Conservation (phyloP, 768 basidiomycete species). For the Thelephora aurantiotincta region DNA sequence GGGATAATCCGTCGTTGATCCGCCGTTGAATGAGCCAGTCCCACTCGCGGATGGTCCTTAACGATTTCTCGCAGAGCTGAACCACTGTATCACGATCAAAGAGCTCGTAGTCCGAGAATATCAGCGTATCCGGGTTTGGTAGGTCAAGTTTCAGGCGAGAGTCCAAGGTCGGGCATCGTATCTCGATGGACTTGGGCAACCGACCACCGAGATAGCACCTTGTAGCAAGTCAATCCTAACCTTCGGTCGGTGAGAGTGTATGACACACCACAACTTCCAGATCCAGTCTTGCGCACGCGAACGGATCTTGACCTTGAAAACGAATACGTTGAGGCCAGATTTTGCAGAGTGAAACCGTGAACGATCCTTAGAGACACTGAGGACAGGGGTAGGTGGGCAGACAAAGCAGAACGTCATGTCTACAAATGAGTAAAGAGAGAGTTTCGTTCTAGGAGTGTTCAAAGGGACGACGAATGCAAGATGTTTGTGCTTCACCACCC, state of each 20-base stretch:
- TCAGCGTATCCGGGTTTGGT: slow-evolving; percentile 31
- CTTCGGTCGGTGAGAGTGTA: not conserved
- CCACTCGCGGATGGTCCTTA: slow-evolving; percentile 46
- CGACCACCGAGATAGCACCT: slow-evolving; percentile 65
- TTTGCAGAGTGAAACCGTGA: slow-evolving; percentile 34
- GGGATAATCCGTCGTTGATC: slow-evolving; percentile 34
- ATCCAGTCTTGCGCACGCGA: slow-evolving; percentile 79
- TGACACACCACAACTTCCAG: slow-evolving; percentile 66
- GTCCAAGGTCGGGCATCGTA: slow-evolving; percentile 54
- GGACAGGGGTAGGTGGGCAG: slow-evolving; percentile 40
- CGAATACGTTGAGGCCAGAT: slow-evolving; percentile 72
- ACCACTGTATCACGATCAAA: slow-evolving; percentile 54
- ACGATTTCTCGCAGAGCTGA: slow-evolving; percentile 40
- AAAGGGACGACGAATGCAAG: slow-evolving; percentile 73
- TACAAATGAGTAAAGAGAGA: slow-evolving; percentile 81
- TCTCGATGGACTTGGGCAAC: slow-evolving; percentile 54
- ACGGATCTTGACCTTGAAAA: slow-evolving; percentile 71
- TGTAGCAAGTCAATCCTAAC: not conserved
- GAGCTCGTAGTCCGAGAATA: slow-evolving; percentile 25
- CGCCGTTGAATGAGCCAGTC: slow-evolving; percentile 41
- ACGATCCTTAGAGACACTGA: slow-evolving; percentile 26
- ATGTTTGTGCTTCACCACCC: slow-evolving; percentile 56
- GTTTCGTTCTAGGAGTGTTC: slow-evolving; percentile 37
- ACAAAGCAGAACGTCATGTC: slow-evolving; percentile 74
- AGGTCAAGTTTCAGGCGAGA: slow-evolving; percentile 58